Conservation (phyloP, 306 rosid genomes). For the Corylus americana region DNA sequence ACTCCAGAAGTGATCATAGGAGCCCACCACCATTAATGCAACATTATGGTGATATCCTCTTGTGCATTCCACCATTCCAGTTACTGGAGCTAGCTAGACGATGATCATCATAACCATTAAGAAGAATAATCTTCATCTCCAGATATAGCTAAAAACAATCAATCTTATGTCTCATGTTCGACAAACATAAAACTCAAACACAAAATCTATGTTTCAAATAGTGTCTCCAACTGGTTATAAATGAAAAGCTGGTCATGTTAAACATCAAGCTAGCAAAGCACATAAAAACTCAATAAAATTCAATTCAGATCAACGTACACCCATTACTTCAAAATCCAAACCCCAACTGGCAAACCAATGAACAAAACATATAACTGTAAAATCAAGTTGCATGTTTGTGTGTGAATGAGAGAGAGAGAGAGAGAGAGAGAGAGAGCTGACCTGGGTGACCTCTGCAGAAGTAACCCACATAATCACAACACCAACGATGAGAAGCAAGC, state of each 20-base stretch:
- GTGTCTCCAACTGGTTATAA: too few relatives aligned
- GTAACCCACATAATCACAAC: slow-evolving; percentile 37
- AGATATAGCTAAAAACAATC: too few relatives aligned
- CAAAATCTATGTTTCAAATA: background rate
- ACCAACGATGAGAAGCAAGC: slow-evolving; percentile 31
- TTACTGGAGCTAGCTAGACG: background rate
- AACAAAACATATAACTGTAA: background rate
- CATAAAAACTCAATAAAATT: background rate
- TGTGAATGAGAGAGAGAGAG: background rate
- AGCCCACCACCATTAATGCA: background rate
- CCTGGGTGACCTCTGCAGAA: slow-evolving; percentile 40
- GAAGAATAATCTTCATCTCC: too few relatives aligned
- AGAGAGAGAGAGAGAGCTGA: slow-evolving; percentile 7
- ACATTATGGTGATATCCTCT: background rate
- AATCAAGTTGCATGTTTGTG: background rate
- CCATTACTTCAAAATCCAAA: background rate
- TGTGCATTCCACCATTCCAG: background rate
- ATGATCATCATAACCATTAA: background rate
- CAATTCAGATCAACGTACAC: background rate
- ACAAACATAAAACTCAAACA: background rate
- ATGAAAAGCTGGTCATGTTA: background rate
- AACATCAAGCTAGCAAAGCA: background rate
- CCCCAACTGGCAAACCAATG: background rate
- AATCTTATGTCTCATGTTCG: background rate
- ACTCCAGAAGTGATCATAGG: background rate